Percentiles rank a stretch among this genome's conserved stretches.
phyloP scores from a whole-genome alignment of 2,329 filamentous ascomycete genomes.

The Epicoccum sorghinum region DNA sequence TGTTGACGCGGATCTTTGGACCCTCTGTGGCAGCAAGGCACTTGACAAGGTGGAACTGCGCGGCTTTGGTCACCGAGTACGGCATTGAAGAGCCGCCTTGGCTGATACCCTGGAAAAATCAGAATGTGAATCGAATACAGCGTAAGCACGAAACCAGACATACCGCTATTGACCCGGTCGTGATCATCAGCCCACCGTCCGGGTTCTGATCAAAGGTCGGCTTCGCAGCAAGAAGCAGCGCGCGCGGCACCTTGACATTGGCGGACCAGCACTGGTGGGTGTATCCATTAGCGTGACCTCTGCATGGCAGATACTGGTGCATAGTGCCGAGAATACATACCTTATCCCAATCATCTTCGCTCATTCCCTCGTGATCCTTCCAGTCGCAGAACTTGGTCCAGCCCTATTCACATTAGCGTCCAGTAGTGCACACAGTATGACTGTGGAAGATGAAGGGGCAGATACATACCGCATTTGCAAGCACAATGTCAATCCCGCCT shows the following conservation, averaged over 20 bases:
- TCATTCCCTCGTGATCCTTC: conserved; percentile 62
- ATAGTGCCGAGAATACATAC: conserved; percentile 38
- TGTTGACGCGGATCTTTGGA: conserved; percentile 68
- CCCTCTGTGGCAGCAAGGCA: conserved; percentile 68
- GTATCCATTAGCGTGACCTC: neutral
- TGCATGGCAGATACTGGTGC: neutral
- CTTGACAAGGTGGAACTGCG: conserved; percentile 70
- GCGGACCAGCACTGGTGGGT: conserved; percentile 62
- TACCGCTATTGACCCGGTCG: conserved; percentile 68
- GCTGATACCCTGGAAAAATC: conserved; percentile 51
- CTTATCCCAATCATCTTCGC: conserved; percentile 68
- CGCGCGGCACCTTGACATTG: conserved; percentile 61
- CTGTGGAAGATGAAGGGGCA: neutral
- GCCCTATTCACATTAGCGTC: conserved; percentile 49
- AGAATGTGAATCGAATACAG: neutral
- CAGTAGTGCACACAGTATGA: neutral
- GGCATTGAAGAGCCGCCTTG: conserved; percentile 66
- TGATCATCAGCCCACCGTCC: conserved; percentile 68
- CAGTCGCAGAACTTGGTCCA: conserved; percentile 67
- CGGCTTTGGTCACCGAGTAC: conserved; percentile 80
- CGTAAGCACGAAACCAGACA: conserved; percentile 22
- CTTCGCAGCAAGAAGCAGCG: conserved; percentile 62
- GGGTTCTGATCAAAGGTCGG: conserved; percentile 66
- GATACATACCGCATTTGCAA: conserved; percentile 71
- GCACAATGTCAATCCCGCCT: conserved; percentile 75